Evolutionary conservation across 495 filamentous ascomycete species (phyloP), one percentile per base, ranked within the genome.

Genomic region (Neurospora cerealis): DNA sequence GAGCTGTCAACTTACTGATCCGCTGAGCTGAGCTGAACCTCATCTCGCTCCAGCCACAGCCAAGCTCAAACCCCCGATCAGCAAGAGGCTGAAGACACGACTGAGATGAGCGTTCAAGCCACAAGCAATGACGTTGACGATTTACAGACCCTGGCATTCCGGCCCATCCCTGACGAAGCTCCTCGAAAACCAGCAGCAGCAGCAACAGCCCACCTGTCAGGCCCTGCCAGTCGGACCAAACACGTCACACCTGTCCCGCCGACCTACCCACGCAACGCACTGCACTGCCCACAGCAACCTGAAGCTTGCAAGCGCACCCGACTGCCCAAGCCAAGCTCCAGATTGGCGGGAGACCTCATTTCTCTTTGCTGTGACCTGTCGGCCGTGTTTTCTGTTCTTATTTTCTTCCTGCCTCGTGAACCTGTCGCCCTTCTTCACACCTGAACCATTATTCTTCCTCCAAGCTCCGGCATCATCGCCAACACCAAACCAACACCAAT

Each of bases 241-340:
- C 79, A 81, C 79, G 79, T 79, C 78, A 80, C 79, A 70, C 76
- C 62, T 76, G 39, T 40, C 36, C 70, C 54, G 54, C 54, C 54
- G 32, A 66, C 54, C 54, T 36, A 36, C 54, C 54, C 28, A 62
- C 54, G 17, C 54, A 62, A 62, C 54, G 21, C 54, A 13, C 54
- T 62, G 54, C 54, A 62, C 54, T 62, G 54, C 54, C 54, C 54
- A 34, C 54, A 62, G 54, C 28, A 62, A 62, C 28, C 54, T 66
- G 54, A 34, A 34, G 54, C 28, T 66, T 66, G 54, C 28, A 66
- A 34, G 54, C 15, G 15, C 54, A 36, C 54, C 46, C 46, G 54
- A 36, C 54, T 34, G 54, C 54, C 54, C 28, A 62, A 32, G 54
- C 54, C 54, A 62, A 62, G 54, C 54, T 62, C 28, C 54, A 62